phyloP scores from a whole-genome alignment of 2,329 filamentous ascomycete species.

The Tolypocladium album region DNA sequence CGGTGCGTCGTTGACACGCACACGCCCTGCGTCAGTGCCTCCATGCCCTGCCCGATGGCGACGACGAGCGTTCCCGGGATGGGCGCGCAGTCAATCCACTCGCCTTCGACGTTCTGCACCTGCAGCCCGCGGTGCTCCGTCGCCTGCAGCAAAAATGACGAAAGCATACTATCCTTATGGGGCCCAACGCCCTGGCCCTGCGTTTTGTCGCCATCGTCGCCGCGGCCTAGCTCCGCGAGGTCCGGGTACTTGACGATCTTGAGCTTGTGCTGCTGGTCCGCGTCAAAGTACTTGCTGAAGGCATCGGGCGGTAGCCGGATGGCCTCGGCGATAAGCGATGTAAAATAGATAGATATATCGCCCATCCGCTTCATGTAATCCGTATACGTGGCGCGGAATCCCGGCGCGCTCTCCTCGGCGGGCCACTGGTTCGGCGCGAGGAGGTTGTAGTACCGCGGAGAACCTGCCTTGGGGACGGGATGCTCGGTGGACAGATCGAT shows the following conservation, averaged over 20 bases:
- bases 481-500: conserved; percentile 79
- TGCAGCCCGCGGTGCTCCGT: conserved; percentile 67
- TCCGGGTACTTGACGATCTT: conserved; percentile 87
- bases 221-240: conserved; percentile 43
- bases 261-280: conserved; percentile 69
- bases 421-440: conserved; percentile 78
- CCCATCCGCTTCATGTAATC: conserved; percentile 73
- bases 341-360: conserved; percentile 61
- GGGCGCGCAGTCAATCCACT: conserved; percentile 77
- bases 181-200: conserved; percentile 58
- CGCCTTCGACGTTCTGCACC: conserved; percentile 66
- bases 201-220: conserved; percentile 23
- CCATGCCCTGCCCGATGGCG: conserved; percentile 77
- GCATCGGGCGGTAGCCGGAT: conserved; percentile 58
- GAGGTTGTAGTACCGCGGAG: conserved; percentile 65
- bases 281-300: conserved; percentile 71
- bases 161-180: conserved; percentile 79
- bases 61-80: conserved; percentile 71
- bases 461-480: conserved; percentile 46
- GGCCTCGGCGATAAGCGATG: conserved; percentile 73
- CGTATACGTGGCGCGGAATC: conserved; percentile 57
- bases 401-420: conserved; percentile 46
- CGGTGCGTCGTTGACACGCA: conserved; percentile 76
- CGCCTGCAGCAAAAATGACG: conserved; percentile 72
- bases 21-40: conserved; percentile 74